Conservation (phyloP, 345 rosid genomes). For the Lepidium sativum region DNA sequence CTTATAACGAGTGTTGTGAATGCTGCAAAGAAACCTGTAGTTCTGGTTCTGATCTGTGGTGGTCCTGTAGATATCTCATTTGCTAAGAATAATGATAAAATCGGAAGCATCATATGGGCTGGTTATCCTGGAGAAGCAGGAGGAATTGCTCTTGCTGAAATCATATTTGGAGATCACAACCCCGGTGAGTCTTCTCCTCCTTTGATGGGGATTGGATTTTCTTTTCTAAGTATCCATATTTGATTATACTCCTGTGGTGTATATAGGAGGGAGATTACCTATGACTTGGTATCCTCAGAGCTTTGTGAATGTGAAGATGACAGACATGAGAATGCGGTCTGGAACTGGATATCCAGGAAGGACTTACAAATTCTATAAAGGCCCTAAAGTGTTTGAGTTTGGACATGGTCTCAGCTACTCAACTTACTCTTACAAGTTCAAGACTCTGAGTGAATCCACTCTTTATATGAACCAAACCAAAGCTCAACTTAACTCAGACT, state of each 20-base stretch:
- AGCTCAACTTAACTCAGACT: constrained; percentile 16
- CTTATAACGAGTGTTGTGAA: constrained; percentile 51
- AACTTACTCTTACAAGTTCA: constrained; percentile 46
- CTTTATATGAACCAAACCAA: constrained; percentile 35
- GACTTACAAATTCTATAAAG: constrained; percentile 75
- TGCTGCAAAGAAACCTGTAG: constrained; percentile 58
- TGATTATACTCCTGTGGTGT: background rate
- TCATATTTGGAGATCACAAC: constrained; percentile 82
- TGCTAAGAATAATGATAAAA: constrained; percentile 41
- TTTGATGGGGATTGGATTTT: background rate
- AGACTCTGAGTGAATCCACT: constrained; percentile 10
- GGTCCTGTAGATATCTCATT: constrained; percentile 78
- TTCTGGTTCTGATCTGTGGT: constrained; percentile 67
- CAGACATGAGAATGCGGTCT: constrained; percentile 86
- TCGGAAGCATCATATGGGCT: constrained; percentile 84
- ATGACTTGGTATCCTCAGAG: constrained; percentile 82
- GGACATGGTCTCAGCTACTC: constrained; percentile 82
- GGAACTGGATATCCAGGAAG: constrained; percentile 71
- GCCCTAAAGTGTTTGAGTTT: constrained; percentile 50
- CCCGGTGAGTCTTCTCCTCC: constrained; percentile 46
- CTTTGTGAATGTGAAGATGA: constrained; percentile 61
- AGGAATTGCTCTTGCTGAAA: constrained; percentile 69
- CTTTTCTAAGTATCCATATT: background rate
- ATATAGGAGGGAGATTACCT: constrained; percentile 80
- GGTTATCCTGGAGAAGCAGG: constrained; percentile 96